Evolutionary conservation across 371 early-diverging fungal genomes (phyloP), one percentile per base, ranked within the genome.

Genomic region (Mucor ambiguus): DNA sequence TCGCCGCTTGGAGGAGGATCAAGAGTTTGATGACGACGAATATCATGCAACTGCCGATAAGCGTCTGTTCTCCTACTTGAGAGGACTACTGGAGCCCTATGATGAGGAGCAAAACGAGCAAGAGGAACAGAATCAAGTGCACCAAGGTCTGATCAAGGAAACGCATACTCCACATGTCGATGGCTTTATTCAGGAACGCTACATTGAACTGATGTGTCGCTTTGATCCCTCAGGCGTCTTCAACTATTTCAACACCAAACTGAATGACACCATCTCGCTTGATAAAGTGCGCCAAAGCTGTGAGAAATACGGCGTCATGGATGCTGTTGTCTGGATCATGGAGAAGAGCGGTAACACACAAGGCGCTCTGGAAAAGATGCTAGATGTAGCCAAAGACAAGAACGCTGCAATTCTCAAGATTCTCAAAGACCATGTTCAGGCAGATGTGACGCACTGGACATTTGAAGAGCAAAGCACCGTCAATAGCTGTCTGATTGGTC

Each of bases 251-350:
- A 85, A 86, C 62, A 84, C 85, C 9, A 83, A 81, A 22, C 77
- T 87, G 49, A 85, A 83, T n/a, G 79, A 79, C 61, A 74, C 84
- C 32, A 87, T 89, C 44, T 68, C 84, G 12, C 67, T 91, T 12
- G 85, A 89, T 8, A 77, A 67, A 3, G 85, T 92, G 4, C 74
- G 88, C 18, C 68, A 76, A 37, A 70, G 82, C 6, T 92, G 92
- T 58, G 86, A 86, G 61, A 46, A 81, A 16, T 67, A 87, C 22
- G 84, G 85, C 11, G 87, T 90, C 1, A 83, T 86, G 26, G 89
- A 90, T 68, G 91, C 92, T 0, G 90, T 88, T 10, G 89, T 92
- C 8, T 93, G 94, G 93, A 87, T 93, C 24, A 78, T 91, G 75
- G 92, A 92, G 66, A 78, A 86, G 57, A 87, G 79, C 44, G 92